A percentile compares a stretch with the other conserved stretches of the same genome.
phyloP scores from a whole-genome alignment of 1,284 basidiomycete genomes.

The Ustanciosporium gigantosporum region DNA sequence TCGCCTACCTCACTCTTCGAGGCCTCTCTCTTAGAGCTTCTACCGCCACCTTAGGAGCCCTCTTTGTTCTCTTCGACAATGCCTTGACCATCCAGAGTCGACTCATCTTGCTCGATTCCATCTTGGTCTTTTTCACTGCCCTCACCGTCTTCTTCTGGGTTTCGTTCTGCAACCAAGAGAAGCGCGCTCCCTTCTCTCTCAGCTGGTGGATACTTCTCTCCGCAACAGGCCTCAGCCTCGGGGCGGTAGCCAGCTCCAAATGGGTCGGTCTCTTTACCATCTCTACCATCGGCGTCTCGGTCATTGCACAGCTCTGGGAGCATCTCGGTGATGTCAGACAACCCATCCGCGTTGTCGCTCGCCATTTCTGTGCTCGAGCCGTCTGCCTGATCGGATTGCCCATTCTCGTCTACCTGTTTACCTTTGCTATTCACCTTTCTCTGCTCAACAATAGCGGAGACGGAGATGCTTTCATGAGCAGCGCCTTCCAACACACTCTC shows the following conservation, averaged over 20 bases:
- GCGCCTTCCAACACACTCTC: slow-evolving; percentile 95
- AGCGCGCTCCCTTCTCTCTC: slow-evolving; percentile 71
- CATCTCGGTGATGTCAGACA: slow-evolving; percentile 85
- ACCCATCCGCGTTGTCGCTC: slow-evolving; percentile 73
- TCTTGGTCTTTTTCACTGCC: slow-evolving; percentile 95
- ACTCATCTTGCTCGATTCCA: slow-evolving; percentile 94
- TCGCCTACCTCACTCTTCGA: slow-evolving; percentile 91
- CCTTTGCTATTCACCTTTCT: slow-evolving; percentile 93
- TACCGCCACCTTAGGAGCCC: slow-evolving; percentile 82
- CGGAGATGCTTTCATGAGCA: slow-evolving; percentile 98
- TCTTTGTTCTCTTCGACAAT: slow-evolving; percentile 95
- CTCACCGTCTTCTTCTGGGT: slow-evolving; percentile 85
- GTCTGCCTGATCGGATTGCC: slow-evolving; percentile 86
- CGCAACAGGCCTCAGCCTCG: slow-evolving; percentile 85
- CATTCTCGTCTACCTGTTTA: slow-evolving; percentile 84
- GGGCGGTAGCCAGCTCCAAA: slow-evolving; percentile 90
- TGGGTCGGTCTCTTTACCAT: slow-evolving; percentile 99
- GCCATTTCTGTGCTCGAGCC: slow-evolving; percentile 85
- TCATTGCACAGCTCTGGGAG: slow-evolving; percentile 84
- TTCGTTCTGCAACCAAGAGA: slow-evolving; percentile 88
- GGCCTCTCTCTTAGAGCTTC: slow-evolving; percentile 80
- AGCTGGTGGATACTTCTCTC: slow-evolving; percentile 91
- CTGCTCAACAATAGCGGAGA: slow-evolving; percentile 87
- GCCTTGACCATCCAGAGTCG: slow-evolving; percentile 92
- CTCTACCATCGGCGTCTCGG: slow-evolving; percentile 84